Evolutionary conservation across 2,329 filamentous ascomycete species (phyloP), one percentile per base, ranked within the genome.

Genomic region (Xylaria multiplex): DNA sequence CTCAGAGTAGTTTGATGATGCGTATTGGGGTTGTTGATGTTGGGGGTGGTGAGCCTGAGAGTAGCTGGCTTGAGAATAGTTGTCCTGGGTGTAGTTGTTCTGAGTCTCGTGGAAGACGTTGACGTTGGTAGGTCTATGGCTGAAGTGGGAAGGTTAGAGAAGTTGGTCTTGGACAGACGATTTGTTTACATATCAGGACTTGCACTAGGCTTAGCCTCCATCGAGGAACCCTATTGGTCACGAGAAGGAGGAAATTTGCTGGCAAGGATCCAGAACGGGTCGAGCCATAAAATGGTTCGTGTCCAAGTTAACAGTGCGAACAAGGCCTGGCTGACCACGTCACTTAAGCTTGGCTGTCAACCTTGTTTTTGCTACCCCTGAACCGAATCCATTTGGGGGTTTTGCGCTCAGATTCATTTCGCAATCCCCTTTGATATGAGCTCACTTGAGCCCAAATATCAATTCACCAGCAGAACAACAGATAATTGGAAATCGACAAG

Each of bases 1-100:
- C 79, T 90, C 87, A 76, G 85, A 82, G 83, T 88, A 89, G 75
- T 73, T 75, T 75, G 80, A 76, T 62, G 70, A 58, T 42, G 68
- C 63, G 55, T 62, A 59, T n/a, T 50, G 49, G 19, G 57, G 37
- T 13, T 8, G 35, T 37, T 37, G 35, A 37, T 37, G 11, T 37
- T 37, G 35, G 35, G 35, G 35, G 8, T 37, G 6, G 8, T 42
- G 58, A 58, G 69, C 70, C 35, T 73, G 68, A 65, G 74, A n/a
- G 69, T 53, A 72, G 70, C 65, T 70, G 69, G 62, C 71, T 58
- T 63, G 68, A 56, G 66, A 40, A 13, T 40, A 40, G 37, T 40
- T 13, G 37, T 40, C 70, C 37, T 73, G 68, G 64, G 73, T 13
- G 69, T 55, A 72, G 70, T 65, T 70, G 69, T 63, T 72, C 59